Evolutionary conservation across 306 rosid species (phyloP), one percentile per base, ranked within the genome.

Genomic region (Malus fusca): DNA sequence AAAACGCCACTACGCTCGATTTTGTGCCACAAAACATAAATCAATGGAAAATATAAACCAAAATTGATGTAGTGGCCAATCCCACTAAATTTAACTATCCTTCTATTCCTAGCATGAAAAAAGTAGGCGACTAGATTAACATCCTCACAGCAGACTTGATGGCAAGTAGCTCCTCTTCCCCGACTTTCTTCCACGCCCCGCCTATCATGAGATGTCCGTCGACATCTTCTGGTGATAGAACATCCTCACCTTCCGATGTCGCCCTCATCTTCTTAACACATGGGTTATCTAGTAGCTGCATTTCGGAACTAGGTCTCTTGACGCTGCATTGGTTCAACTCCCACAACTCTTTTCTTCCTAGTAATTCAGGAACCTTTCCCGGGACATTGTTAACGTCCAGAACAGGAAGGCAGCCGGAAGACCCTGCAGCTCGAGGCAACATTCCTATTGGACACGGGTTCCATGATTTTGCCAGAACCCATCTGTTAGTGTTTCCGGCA

Each of bases 371-470:
- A 77, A 77, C 75, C 56, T 77, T 68, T 52, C 62, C 31, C 4
- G 19, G 13, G 19, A 71, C 62, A 13, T 35, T 77, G 31, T 63
- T 52, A 71, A 8, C 48, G 80, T 92, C 88, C 8, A 95, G 92
- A 53, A 78, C 74, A 12, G 99, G 97, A 78, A 84, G 87, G 68
- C 81, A 53, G 22, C 99, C 91, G 2, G 97, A 89, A 51, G 91
- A 83, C 28, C 98, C 89, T 3, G 79, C 82, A 28, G 81, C 72
- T 31, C 82, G 88, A 42, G 98, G 97, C 86, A 96, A 81, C 98
- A 87, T 90, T 77, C 99, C 99, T 28, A 96, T 87, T 4, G 98
- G 99, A 80, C 99, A 96, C 2, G 88, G 89, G 70, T 85, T 92
- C 99, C 99, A 92, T 40, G 92, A 86, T 64, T 81, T 86, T 69